These are phyloP conservation scores for Boletellus ananas DNA, from an alignment of 768 basidiomycete species.

Conservation along the genomic window DNA sequence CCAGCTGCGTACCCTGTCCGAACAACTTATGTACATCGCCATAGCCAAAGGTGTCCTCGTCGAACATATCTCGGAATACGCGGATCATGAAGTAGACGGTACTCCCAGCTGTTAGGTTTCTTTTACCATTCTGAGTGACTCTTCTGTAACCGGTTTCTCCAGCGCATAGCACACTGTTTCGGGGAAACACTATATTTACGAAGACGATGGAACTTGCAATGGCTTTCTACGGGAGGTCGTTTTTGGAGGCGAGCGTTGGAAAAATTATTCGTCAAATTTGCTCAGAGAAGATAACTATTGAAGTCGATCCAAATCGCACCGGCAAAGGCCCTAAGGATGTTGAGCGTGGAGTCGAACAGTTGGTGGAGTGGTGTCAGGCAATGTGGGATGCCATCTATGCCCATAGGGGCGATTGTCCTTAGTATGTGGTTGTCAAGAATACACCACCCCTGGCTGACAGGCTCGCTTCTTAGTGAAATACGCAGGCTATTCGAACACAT, in stretches of 20 bases:
- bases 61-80: slow-evolving; percentile 65
- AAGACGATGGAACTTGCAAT: slow-evolving; percentile 79
- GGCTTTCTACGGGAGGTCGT: slow-evolving; percentile 74
- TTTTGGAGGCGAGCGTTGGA: slow-evolving; percentile 80
- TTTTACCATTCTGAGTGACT: neutral
- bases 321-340: slow-evolving; percentile 58
- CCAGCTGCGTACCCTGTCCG: slow-evolving; percentile 59
- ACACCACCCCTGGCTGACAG: slow-evolving; percentile 1
- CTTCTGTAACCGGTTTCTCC: slow-evolving; percentile 2
- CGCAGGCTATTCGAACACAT: slow-evolving; percentile 66
- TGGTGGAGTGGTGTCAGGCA: slow-evolving; percentile 75
- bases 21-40: slow-evolving; percentile 64
- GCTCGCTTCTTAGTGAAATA: slow-evolving; percentile 53
- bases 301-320: slow-evolving; percentile 74
- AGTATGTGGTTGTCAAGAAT: slow-evolving; percentile 43
- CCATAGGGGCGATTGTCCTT: slow-evolving; percentile 67
- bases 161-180: slow-evolving; percentile 78
- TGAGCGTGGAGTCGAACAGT: slow-evolving; percentile 61
- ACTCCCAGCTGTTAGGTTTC: slow-evolving; percentile 55
- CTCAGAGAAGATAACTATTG: slow-evolving; percentile 70
- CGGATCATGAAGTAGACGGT: slow-evolving; percentile 66
- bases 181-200: slow-evolving; percentile 62
- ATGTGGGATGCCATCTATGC: slow-evolving; percentile 82
- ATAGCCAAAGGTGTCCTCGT: slow-evolving; percentile 63
- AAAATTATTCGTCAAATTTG: slow-evolving; percentile 64